Conservation (phyloP, 345 rosid genomes). For the Trapa incisa region DNA sequence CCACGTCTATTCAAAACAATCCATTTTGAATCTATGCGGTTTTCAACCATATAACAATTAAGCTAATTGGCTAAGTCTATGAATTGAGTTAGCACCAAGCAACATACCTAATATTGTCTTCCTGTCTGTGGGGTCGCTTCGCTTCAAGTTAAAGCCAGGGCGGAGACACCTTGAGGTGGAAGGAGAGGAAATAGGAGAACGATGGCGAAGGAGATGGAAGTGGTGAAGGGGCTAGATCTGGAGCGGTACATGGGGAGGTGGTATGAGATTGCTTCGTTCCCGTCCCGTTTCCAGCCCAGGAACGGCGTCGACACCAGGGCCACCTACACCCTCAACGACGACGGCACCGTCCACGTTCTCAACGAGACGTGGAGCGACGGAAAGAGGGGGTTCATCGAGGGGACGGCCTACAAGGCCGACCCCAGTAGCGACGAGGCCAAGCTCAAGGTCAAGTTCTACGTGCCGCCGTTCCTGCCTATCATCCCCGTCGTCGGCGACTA, state of each 20-base stretch:
- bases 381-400: conserved; percentile 53
- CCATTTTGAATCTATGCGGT: too few species aligned
- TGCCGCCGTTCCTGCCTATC: conserved; percentile 80
- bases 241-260: conserved; percentile 79
- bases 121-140: too few species aligned
- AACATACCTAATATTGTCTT: too few species aligned
- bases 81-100: too few species aligned
- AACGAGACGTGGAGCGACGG: conserved; percentile 81
- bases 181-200: not conserved
- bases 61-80: too few species aligned
- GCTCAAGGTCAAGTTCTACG: conserved; percentile 77
- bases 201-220: conserved; percentile 45
- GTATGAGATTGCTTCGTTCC: conserved; percentile 90
- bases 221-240: conserved; percentile 56
- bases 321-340: conserved; percentile 56
- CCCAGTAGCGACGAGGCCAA: conserved; percentile 76
- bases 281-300: conserved; percentile 66
- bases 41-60: too few species aligned
- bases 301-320: conserved; percentile 70
- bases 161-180: not conserved
- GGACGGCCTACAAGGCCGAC: conserved; percentile 62
- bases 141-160: too few species aligned
- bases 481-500: conserved; percentile 70
- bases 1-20: too few species aligned
- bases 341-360: conserved; percentile 63